Percentiles rank a stretch among this genome's conserved stretches.
These are phyloP conservation scores for Diaporthe citri DNA, from an alignment of 2,329 filamentous ascomycete species.

Conservation along the genomic window DNA sequence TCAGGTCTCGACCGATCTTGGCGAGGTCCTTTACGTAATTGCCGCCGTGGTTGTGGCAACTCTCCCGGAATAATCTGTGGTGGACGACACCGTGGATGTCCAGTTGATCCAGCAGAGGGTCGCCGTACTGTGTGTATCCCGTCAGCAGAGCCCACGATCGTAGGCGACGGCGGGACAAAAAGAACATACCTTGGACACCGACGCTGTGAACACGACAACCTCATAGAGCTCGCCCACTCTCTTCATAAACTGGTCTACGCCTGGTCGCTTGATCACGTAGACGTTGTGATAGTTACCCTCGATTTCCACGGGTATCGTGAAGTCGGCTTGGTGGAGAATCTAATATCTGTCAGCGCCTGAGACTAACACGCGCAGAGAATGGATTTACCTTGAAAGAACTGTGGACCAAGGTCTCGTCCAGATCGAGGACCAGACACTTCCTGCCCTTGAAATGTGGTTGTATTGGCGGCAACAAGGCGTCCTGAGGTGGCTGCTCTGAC, in stretches of 20 bases:
- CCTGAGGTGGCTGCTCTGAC: slow-evolving; percentile 64
- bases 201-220: slow-evolving; percentile 98
- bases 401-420: slow-evolving; percentile 97
- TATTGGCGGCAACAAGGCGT: slow-evolving; percentile 85
- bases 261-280: slow-evolving; percentile 99
- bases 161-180: not conserved
- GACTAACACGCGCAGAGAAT: not conserved
- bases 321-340: slow-evolving; percentile 98
- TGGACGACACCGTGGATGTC: slow-evolving; percentile 98
- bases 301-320: slow-evolving; percentile 98
- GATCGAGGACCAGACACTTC: slow-evolving; percentile 94
- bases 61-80: slow-evolving; percentile 95
- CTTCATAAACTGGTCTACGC: slow-evolving; percentile 99
- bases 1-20: slow-evolving; percentile 93
- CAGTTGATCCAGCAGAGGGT: slow-evolving; percentile 93
- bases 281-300: slow-evolving; percentile 99
- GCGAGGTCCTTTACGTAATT: slow-evolving; percentile 99
- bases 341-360: slow-evolving; percentile 52
- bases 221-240: slow-evolving; percentile 97
- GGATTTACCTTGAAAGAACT: slow-evolving; percentile 93
- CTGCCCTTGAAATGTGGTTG: slow-evolving; percentile 83
- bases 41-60: slow-evolving; percentile 98
- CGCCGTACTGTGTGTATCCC: slow-evolving; percentile 78
- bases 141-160: slow-evolving; percentile 36
- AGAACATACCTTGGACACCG: slow-evolving; percentile 87